A percentile compares a stretch with the other conserved stretches of the same genome.
phyloP scores from a whole-genome alignment of 1,284 basidiomycete species.

The Farysia itapuensis region DNA sequence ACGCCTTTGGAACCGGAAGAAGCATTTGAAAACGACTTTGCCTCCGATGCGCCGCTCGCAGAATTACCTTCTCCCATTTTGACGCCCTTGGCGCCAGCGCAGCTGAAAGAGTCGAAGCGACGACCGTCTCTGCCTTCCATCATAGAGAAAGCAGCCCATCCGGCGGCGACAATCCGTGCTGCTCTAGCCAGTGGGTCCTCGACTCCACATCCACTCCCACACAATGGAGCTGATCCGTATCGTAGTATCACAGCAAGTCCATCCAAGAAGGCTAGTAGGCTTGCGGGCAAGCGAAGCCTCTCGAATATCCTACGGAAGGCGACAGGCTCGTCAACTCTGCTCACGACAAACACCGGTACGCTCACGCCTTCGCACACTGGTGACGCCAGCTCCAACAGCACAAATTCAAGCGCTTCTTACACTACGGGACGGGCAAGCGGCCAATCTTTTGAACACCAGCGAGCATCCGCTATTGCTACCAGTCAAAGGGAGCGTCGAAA shows the following conservation, averaged over 20 bases:
- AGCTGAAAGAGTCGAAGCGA: constrained; percentile 20
- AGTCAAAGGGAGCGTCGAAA: constrained; percentile 3
- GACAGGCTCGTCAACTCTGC: constrained; percentile 18
- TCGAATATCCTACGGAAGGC: constrained; percentile 47
- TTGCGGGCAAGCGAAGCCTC: constrained; percentile 38
- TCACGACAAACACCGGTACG: constrained; percentile 4
- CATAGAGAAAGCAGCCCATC: constrained; percentile 49
- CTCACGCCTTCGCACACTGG: not conserved
- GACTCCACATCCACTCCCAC: too few species aligned
- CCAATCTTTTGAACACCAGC: constrained; percentile 22
- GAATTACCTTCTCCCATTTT: too few species aligned
- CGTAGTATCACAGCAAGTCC: constrained; percentile 11
- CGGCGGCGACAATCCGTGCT: constrained; percentile 45
- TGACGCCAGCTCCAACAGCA: constrained; percentile 1
- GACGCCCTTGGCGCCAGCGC: not conserved
- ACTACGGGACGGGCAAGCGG: constrained; percentile 16
- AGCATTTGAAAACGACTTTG: constrained; percentile 1
- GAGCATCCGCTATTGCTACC: constrained; percentile 4
- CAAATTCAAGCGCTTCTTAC: constrained; percentile 19
- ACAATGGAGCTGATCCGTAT: not conserved
- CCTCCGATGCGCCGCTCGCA: constrained; percentile 3
- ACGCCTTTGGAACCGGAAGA: not conserved
- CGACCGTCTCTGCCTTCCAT: constrained; percentile 47
- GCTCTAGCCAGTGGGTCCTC: constrained; percentile 23
- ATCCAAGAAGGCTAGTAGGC: constrained; percentile 11